These are phyloP conservation scores for Rhizopogon vesiculosus DNA, from an alignment of 768 basidiomycete species.

Conservation along the genomic window DNA sequence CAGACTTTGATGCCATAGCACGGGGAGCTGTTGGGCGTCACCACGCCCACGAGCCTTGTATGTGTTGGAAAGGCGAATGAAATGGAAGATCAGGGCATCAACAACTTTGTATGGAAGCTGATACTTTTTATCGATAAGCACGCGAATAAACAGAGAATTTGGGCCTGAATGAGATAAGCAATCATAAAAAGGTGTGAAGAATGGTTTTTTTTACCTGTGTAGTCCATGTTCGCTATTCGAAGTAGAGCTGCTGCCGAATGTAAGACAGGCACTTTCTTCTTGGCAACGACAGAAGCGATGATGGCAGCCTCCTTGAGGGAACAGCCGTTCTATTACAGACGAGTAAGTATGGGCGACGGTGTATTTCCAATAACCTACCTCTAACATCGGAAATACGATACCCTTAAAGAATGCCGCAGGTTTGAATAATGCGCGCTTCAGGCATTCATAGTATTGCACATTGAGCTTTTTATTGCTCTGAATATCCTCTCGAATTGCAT, in stretches of 20 bases:
- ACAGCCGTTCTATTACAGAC: slow-evolving; percentile 58
- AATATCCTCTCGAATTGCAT: slow-evolving; percentile 88
- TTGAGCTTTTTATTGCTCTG: slow-evolving; percentile 81
- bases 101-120: slow-evolving; percentile 97
- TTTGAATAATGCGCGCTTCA: slow-evolving; percentile 92
- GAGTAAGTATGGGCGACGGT: slow-evolving; percentile 15
- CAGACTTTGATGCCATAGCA: slow-evolving; percentile 96
- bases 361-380: slow-evolving; percentile 51
- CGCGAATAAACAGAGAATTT: slow-evolving; percentile 94
- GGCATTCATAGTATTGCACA: slow-evolving; percentile 89
- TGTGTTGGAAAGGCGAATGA: slow-evolving; percentile 91
- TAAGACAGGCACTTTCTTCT: slow-evolving; percentile 91
- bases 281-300: slow-evolving; percentile 84
- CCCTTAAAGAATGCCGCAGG: slow-evolving; percentile 99
- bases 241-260: slow-evolving; percentile 95
- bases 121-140: slow-evolving; percentile 96
- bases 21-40: slow-evolving; percentile 82
- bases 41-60: slow-evolving; percentile 70
- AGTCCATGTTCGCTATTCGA: slow-evolving; percentile 94
- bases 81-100: slow-evolving; percentile 96
- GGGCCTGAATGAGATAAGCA: slow-evolving; percentile 46
- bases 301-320: slow-evolving; percentile 94
- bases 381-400: slow-evolving; percentile 90
- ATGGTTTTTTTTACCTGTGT: slow-evolving; percentile 54
- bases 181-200: background rate